Conservation (phyloP, 495 filamentous ascomycete species). For the Neurospora africana region DNA sequence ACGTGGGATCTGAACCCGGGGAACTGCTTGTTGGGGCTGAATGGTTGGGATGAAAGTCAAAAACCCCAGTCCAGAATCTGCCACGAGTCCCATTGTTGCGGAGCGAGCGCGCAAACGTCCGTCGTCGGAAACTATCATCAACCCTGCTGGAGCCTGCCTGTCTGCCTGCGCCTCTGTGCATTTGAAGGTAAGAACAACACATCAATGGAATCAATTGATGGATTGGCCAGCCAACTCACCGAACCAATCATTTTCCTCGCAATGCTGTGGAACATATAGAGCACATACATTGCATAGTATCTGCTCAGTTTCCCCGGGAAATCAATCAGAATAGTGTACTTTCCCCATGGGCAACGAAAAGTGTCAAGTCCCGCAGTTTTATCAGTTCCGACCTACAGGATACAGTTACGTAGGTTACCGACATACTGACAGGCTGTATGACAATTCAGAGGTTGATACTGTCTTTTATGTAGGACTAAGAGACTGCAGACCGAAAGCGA, state of each 20-base stretch:
- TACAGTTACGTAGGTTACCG: neutral
- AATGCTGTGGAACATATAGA: neutral
- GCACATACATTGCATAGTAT: neutral
- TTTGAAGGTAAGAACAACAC: neutral
- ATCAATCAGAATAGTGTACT: neutral
- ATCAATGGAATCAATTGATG: neutral
- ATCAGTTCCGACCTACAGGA: neutral
- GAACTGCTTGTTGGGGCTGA: neutral
- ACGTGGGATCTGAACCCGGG: neutral
- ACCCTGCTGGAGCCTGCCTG: neutral
- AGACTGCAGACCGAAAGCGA: neutral
- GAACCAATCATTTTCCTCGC: neutral
- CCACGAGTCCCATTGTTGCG: neutral
- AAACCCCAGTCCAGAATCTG: neutral
- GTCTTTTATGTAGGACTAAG: neutral
- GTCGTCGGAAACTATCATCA: neutral
- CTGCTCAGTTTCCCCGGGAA: neutral
- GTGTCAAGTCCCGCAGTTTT: neutral
- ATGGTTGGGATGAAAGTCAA: neutral
- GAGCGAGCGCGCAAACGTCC: neutral
- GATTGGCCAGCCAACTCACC: neutral
- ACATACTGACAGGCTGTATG: neutral
- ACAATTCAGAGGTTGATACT: neutral
- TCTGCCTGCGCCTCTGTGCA: neutral
- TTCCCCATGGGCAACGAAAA: neutral